phyloP scores from a whole-genome alignment of 1,284 basidiomycete genomes.

The Omphalotus olearius region DNA sequence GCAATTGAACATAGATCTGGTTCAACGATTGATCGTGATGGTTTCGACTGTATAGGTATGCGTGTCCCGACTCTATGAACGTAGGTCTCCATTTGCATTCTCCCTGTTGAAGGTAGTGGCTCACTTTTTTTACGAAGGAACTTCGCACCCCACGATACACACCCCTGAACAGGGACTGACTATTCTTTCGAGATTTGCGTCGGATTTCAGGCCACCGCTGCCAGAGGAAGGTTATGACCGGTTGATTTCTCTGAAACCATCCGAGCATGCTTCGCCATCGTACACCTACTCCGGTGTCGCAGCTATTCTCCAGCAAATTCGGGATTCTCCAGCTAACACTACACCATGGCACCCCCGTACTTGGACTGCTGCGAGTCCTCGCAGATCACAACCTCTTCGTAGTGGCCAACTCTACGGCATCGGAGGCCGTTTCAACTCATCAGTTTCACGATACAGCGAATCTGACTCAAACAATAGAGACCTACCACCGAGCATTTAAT shows the following conservation, averaged over 20 bases:
- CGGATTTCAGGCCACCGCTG: conserved; percentile 50
- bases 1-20: not conserved
- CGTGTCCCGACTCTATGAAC: conserved; percentile 41
- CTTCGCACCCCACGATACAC: conserved; percentile 66
- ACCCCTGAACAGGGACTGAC: conserved; percentile 48
- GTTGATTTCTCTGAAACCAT: conserved; percentile 47
- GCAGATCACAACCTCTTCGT: conserved; percentile 11
- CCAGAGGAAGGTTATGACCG: conserved; percentile 57
- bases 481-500: too few relatives aligned
- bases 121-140: conserved; percentile 37
- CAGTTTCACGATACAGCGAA: too few relatives aligned
- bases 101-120: conserved; percentile 6
- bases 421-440: not conserved
- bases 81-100: conserved; percentile 30
- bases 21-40: not conserved
- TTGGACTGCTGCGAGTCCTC: not conserved
- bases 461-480: too few relatives aligned
- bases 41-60: conserved; percentile 39
- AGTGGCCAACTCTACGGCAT: not conserved
- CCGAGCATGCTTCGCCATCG: conserved; percentile 34
- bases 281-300: conserved; percentile 50
- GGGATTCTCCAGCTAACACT: conserved; percentile 33
- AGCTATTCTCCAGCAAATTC: conserved; percentile 45
- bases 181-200: conserved; percentile 56
- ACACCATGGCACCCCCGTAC: conserved; percentile 2